Conservation (phyloP, 2,329 filamentous ascomycete genomes). For the Fusarium metavorans region DNA sequence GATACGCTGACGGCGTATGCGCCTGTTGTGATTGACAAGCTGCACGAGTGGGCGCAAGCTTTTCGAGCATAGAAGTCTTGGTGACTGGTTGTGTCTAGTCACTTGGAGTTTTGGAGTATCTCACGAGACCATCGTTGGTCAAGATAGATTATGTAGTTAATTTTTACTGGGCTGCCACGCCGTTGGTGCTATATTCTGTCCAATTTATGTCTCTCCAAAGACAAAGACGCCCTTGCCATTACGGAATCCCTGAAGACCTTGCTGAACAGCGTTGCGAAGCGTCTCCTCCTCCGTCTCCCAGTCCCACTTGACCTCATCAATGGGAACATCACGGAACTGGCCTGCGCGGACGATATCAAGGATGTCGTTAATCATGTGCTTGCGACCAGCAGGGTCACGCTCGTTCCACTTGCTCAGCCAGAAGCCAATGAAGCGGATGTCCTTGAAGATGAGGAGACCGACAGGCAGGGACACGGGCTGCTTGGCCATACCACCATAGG, state of each 20-base stretch:
- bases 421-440: constrained; percentile 90
- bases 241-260: constrained; percentile 85
- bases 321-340: constrained; percentile 84
- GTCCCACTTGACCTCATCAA: constrained; percentile 85
- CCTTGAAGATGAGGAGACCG: constrained; percentile 91
- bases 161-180: background rate
- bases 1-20: constrained; percentile 91
- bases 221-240: constrained; percentile 92
- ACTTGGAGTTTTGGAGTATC: constrained; percentile 11
- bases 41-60: constrained; percentile 94
- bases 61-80: constrained; percentile 73
- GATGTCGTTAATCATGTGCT: constrained; percentile 85
- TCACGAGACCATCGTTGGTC: background rate
- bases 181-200: background rate
- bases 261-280: constrained; percentile 81
- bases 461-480: constrained; percentile 86
- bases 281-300: constrained; percentile 80
- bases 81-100: background rate
- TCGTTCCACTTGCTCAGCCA: constrained; percentile 95
- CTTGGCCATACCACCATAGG: constrained; percentile 95
- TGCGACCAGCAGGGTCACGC: constrained; percentile 77
- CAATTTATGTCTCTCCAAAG: constrained; percentile 70
- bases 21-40: constrained; percentile 91
- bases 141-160: background rate
- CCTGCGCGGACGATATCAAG: constrained; percentile 79